A percentile compares a stretch with the other conserved stretches of the same genome.
Conservation (phyloP, 1,284 basidiomycete genomes). For the Leccinum colubrinum region DNA sequence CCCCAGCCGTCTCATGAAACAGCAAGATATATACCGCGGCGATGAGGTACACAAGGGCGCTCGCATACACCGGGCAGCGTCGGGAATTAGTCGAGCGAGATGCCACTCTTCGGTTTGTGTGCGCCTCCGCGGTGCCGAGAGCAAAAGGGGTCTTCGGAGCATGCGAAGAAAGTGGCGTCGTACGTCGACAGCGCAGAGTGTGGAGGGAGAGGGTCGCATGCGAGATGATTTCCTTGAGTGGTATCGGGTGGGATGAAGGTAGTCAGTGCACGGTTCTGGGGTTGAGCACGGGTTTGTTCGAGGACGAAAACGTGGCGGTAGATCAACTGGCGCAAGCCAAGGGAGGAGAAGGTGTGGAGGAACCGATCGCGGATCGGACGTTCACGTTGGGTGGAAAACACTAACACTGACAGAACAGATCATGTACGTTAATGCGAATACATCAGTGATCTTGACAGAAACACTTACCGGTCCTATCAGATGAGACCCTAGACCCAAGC, state of each 20-base stretch:
- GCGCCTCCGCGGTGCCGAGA: slow-evolving; percentile 35
- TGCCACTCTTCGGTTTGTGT: slow-evolving; percentile 46
- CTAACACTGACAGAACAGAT: slow-evolving; percentile 34
- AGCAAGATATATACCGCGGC: too few species aligned
- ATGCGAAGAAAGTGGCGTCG: slow-evolving; percentile 69
- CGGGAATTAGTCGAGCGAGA: slow-evolving; percentile 56
- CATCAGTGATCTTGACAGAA: too few species aligned
- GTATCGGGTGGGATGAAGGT: too few species aligned
- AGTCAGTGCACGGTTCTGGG: too few species aligned
- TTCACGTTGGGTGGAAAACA: slow-evolving; percentile 33
- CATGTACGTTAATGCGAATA: too few species aligned
- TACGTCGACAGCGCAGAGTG: slow-evolving; percentile 57
- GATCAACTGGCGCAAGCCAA: slow-evolving; percentile 48
- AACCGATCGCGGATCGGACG: slow-evolving; percentile 41
- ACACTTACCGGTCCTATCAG: too few species aligned
- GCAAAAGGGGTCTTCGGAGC: slow-evolving; percentile 51
- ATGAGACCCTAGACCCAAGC: too few species aligned
- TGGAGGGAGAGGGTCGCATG: slow-evolving; percentile 84
- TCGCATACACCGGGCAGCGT: slow-evolving; percentile 34
- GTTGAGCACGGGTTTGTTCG: too few species aligned
- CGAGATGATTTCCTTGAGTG: too few species aligned
- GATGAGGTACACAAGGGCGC: too few species aligned
- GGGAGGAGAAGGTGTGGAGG: slow-evolving; percentile 41
- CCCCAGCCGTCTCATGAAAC: too few species aligned
- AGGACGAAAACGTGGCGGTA: slow-evolving; percentile 64